Conservation (phyloP, 495 filamentous ascomycete species). For the Durotheca rogersii region DNA sequence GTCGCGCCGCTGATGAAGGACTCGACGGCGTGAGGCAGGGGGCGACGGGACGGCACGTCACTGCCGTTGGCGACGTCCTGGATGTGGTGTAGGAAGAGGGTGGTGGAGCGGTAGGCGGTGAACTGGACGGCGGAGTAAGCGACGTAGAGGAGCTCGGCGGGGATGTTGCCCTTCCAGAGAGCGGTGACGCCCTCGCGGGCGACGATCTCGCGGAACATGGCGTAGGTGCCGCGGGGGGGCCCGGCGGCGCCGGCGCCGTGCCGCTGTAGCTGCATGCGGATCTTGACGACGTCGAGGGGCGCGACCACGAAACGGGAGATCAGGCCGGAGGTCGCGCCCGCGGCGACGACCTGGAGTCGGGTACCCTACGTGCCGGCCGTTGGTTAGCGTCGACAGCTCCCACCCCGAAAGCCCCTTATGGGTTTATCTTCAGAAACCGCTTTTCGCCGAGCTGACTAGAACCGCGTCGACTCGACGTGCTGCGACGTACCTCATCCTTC, state of each 20-base stretch:
- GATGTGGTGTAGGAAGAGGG: constrained; percentile 55
- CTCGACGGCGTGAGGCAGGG: constrained; percentile 57
- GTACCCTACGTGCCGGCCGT: constrained; percentile 60
- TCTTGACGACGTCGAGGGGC: constrained; percentile 93
- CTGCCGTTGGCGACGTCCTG: too few species aligned
- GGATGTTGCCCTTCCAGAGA: constrained; percentile 97
- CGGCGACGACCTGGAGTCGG: constrained; percentile 73
- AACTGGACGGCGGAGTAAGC: constrained; percentile 88
- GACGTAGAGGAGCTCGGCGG: constrained; percentile 91
- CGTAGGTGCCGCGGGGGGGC: constrained; percentile 77
- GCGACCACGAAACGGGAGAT: constrained; percentile 92
- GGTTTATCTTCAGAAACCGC: too few species aligned
- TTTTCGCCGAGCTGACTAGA: too few species aligned
- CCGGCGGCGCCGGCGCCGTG: constrained; percentile 66
- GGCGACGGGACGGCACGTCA: constrained; percentile 4
- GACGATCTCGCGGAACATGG: constrained; percentile 74
- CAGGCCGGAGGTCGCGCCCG: constrained; percentile 84
- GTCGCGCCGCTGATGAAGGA: constrained; percentile 77
- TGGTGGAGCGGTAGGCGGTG: constrained; percentile 76
- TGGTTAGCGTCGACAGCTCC: not conserved
- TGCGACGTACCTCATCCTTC: constrained; percentile 78
- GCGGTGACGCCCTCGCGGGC: constrained; percentile 77
- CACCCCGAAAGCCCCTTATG: too few species aligned
- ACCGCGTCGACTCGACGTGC: too few species aligned
- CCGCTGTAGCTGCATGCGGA: constrained; percentile 87